Evolutionary conservation across 2,329 filamentous ascomycete species (phyloP).

Genomic region (Kalaharituber pfeilii): DNA sequence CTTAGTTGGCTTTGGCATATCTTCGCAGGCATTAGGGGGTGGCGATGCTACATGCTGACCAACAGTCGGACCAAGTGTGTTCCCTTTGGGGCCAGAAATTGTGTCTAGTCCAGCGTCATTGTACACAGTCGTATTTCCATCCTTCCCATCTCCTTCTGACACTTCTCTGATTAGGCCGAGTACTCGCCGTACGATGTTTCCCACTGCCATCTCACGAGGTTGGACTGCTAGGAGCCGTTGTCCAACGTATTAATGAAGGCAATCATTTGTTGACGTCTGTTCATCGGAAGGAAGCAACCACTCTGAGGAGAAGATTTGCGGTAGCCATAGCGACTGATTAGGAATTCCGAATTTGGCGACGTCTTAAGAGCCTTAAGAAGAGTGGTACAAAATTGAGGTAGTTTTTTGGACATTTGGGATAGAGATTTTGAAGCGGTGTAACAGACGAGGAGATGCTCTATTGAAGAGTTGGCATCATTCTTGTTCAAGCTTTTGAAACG

Average conservation of each 20-base stretch:
- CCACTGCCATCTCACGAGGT: constrained; percentile 77
- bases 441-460: neutral
- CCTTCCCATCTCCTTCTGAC: constrained; percentile 42
- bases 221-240: constrained; percentile 63
- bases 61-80: no score
- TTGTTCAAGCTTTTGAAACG: no score
- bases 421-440: no score
- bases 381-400: neutral
- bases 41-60: no score
- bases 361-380: constrained; percentile 43
- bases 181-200: constrained; percentile 83
- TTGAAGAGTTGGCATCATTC: neutral
- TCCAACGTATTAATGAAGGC: constrained; percentile 61
- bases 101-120: constrained; percentile 2
- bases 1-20: no score
- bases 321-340: constrained; percentile 83
- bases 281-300: constrained; percentile 68
- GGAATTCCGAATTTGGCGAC: constrained; percentile 74
- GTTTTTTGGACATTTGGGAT: neutral
- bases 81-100: neutral
- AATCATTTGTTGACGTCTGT: constrained; percentile 60
- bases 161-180: constrained; percentile 84
- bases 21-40: no score
- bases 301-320: constrained; percentile 68
- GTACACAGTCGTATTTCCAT: constrained; percentile 1